Percentiles rank a stretch among this genome's conserved stretches.
Conservation (phyloP, 805 yeast genomes). For the Ogataea nonfermentans region DNA sequence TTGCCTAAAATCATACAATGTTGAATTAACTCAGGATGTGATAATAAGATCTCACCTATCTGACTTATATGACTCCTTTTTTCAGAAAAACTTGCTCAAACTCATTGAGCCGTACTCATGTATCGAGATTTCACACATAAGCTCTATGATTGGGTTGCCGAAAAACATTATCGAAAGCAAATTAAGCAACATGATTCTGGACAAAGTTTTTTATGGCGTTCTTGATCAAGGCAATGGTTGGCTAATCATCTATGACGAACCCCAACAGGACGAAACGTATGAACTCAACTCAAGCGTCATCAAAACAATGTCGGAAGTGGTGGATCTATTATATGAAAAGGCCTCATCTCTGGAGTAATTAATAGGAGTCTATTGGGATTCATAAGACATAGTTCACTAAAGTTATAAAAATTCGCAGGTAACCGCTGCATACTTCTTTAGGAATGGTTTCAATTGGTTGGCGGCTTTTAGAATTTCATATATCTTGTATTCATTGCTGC, state of each 20-base stretch:
- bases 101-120: conserved; percentile 95
- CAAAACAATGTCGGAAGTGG: conserved; percentile 81
- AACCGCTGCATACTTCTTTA: conserved; percentile 58
- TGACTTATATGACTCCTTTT: conserved; percentile 86
- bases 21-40: conserved; percentile 79
- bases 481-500: conserved; percentile 61
- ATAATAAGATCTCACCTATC: conserved; percentile 89
- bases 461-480: conserved; percentile 62
- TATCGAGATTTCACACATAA: conserved; percentile 89
- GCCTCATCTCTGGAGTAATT: conserved; percentile 74
- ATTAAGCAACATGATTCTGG: conserved; percentile 93
- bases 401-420: conserved; percentile 34
- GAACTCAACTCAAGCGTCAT: conserved; percentile 84
- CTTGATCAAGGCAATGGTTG: conserved; percentile 98
- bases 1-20: conserved; percentile 67
- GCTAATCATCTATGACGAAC: conserved; percentile 88
- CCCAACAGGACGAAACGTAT: conserved; percentile 83
- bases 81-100: conserved; percentile 90
- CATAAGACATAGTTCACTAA: conserved; percentile 41
- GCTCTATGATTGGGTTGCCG: conserved; percentile 84
- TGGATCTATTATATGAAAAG: conserved; percentile 89
- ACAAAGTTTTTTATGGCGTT: conserved; percentile 92
- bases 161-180: conserved; percentile 89
- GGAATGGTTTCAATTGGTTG: conserved; percentile 37
- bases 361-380: conserved; percentile 3